Conservation (phyloP, 2,329 filamentous ascomycete genomes). For the Aspergillus viridinutans region DNA sequence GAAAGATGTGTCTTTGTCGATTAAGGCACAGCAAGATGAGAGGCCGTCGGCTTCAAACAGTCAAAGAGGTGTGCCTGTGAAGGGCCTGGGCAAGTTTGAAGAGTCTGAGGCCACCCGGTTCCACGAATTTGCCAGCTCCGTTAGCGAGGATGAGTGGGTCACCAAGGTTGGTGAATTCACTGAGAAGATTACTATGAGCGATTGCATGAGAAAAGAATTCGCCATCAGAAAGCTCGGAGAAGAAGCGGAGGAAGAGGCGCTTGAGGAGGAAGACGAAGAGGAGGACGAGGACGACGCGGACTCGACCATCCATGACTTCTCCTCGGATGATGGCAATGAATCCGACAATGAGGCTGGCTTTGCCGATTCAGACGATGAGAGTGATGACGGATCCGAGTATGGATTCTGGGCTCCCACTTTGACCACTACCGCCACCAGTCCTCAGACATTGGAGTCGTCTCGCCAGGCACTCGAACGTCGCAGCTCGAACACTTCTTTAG, state of each 20-base stretch:
- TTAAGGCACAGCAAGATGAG: slow-evolving; percentile 9
- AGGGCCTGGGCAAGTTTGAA: slow-evolving; percentile 38
- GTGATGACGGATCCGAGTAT: slow-evolving; percentile 60
- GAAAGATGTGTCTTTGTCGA: slow-evolving; percentile 4
- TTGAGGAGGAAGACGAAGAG: slow-evolving; percentile 65
- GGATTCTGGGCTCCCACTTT: slow-evolving; percentile 58
- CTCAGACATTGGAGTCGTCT: slow-evolving; percentile 48
- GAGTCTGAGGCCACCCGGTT: slow-evolving; percentile 54
- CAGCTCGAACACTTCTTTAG: slow-evolving; percentile 52
- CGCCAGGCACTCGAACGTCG: slow-evolving; percentile 44
- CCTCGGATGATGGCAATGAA: slow-evolving; percentile 64
- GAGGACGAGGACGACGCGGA: slow-evolving; percentile 47
- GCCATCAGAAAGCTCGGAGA: slow-evolving; percentile 78
- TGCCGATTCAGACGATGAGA: slow-evolving; percentile 61
- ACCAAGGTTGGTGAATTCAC: slow-evolving; percentile 61
- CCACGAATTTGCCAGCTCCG: slow-evolving; percentile 86
- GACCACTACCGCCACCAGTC: slow-evolving; percentile 49
- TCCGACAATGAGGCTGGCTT: slow-evolving; percentile 75
- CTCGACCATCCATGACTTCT: slow-evolving; percentile 49
- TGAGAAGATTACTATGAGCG: slow-evolving; percentile 77
- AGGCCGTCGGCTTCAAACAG: slow-evolving; percentile 11
- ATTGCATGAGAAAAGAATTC: slow-evolving; percentile 86
- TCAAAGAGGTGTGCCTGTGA: slow-evolving; percentile 28
- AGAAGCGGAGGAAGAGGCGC: slow-evolving; percentile 86
- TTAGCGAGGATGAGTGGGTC: slow-evolving; percentile 83